Percentiles rank a stretch among this genome's conserved stretches.
Conservation (phyloP, 352 stramenopile genomes). For the Saprolegnia parasitica region DNA sequence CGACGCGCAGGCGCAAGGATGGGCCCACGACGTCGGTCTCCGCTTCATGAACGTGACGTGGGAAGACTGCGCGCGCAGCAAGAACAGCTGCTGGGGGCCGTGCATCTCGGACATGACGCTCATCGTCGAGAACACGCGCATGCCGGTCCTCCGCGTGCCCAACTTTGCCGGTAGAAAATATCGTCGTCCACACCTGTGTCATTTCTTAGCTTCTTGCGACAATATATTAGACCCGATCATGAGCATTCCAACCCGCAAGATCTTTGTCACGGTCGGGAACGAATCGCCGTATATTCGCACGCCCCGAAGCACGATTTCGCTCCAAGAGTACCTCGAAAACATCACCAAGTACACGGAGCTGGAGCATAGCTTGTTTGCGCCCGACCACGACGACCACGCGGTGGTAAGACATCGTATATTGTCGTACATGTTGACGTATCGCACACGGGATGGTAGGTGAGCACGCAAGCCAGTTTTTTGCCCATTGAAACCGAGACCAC, state of each 20-base stretch:
- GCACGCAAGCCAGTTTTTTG: conserved; percentile 15
- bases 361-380: background rate
- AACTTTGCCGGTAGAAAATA: conserved; percentile 23
- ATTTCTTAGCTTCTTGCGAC: background rate
- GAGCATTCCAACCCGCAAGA: background rate
- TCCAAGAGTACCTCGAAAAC: conserved; percentile 14
- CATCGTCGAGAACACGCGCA: conserved; percentile 15
- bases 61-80: conserved; percentile 19
- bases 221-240: conserved; percentile 18
- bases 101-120: conserved; percentile 29
- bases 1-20: background rate
- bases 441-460: background rate
- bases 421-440: background rate
- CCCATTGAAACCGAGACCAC: background rate
- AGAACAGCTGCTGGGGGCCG: conserved; percentile 20
- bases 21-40: conserved; percentile 6
- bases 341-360: conserved; percentile 21
- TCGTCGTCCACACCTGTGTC: background rate
- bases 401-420: background rate
- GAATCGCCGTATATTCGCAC: background rate
- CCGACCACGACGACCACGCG: background rate
- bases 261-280: conserved; percentile 12
- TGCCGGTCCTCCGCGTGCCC: conserved; percentile 20
- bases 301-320: background rate
- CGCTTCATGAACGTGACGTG: conserved; percentile 16